Base-by-base conservation (phyloP, 768 basidiomycete genomes). In the Suillus ampliporus region DNA sequence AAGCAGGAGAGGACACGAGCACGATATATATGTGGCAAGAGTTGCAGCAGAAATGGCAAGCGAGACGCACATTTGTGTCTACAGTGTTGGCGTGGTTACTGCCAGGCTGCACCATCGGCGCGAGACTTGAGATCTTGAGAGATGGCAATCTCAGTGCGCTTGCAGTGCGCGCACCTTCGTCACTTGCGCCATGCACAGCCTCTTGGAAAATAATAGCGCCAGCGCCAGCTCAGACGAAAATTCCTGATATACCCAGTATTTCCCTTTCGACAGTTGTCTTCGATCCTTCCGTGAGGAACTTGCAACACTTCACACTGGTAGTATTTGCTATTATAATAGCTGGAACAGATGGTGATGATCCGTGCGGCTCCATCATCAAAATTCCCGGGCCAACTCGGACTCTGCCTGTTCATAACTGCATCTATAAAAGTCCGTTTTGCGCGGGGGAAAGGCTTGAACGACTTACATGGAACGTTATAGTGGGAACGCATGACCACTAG, bases 81-180 rank as follows among this genome's bases (percentile, higher is more conserved):
- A 75, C 28, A 75, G 46, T 15, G 68, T 68, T 6, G 75, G 70
- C n/a, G 69, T 69, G 44, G 71, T 66, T 40, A 75, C 63, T n/a
- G 71, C 70, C 13, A 75, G 62, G 35, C 65, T 60, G 62, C 74
- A 67, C 73, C 75, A 76, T 51, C 71, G 65, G 37, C 70, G 75
- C n/a, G 70, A 75, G 13, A 76, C 75, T 38, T 67, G 73, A 53
- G 74, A n/a, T n/a, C n/a, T n/a, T n/a, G n/a, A 70, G 11, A 76
- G 3, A 6, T 65, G 51, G 53, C 58, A 5, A 64, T 72, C 50
- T 71, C 72, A 15, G 61, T 61, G 28, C 70, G 68, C 52, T 72
- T 47, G 70, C 72, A 15, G 61, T 61, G 28, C 70, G 68, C 52
- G 31, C 54, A 38, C 58, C 63, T 37, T 75, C 65, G 38, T 71